Evolutionary conservation across 2,329 filamentous ascomycete species (phyloP), one percentile per base, ranked within the genome.

Genomic region (Raffaelea albimanens): DNA sequence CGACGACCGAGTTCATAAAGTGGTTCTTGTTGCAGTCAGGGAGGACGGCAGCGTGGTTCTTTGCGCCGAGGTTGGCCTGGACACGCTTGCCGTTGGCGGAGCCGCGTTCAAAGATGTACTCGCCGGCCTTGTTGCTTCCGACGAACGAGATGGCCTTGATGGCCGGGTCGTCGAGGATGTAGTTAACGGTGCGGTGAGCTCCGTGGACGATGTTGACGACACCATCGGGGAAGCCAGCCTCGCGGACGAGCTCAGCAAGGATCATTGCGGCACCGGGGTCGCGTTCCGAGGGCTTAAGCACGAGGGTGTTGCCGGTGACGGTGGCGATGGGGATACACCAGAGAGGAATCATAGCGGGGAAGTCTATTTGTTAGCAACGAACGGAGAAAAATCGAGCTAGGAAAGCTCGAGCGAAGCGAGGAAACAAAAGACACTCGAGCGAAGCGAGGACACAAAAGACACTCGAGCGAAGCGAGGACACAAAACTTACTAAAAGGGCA

Each of bases 1-100:
- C 87, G 4, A 86, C 78, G 54, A 93, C 86, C 40, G 85, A 83
- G 68, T 91, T 93, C 59, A 93, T 70, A 55, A 88, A 87, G 59
- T 90, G 85, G 71, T 93, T 90, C 77, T 89, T 91, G 73, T 93
- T 90, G 71, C 82, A 85, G 70, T 93, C 87, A 18, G 87, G 87
- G 52, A 91, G 76, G 25, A 93, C 82, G 46, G 85, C 84, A 23
- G 86, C 86, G 64, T 93, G 87, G 73, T 93, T 93, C 77, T 93
- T 93, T 56, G 87, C 87, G 38, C 87, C 87, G 52, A 93, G 69
- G 68, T 93, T 93, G 63, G 87, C 87, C 69, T 93, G 87, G 29
- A 90, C 85, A 59, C 87, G 83, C 76, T 93, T 93, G 60, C 87
- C 87, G 59, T 91, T 88, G 60, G 85, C 86, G 2, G 85, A 88